Percentiles rank a stretch among this genome's conserved stretches.
phyloP scores from a whole-genome alignment of 164 flowering plant genomes.

The Dillenia suffruticosa region DNA sequence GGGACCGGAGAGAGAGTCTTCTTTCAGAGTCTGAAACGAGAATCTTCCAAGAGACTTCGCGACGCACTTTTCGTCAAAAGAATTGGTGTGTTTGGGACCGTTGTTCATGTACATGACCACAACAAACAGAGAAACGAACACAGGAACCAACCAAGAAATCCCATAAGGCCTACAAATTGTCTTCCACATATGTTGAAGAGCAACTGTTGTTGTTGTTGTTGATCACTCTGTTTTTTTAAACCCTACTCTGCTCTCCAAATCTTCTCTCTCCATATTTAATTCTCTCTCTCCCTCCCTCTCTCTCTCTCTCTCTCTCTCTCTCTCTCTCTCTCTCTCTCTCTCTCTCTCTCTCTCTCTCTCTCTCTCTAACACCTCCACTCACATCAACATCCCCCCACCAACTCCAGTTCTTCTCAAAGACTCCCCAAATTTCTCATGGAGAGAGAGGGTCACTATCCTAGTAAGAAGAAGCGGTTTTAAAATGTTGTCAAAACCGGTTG shows the following conservation, averaged over 20 bases:
- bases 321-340: too few species aligned
- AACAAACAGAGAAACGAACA: slow-evolving; percentile 63
- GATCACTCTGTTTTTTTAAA: slow-evolving; percentile 22
- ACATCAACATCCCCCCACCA: too few species aligned
- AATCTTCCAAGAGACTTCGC: slow-evolving; percentile 66
- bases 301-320: too few species aligned
- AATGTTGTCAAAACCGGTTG: too few species aligned
- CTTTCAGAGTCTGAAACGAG: slow-evolving; percentile 67
- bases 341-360: too few species aligned
- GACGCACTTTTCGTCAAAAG: slow-evolving; percentile 37
- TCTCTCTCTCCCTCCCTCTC: slow-evolving; percentile 1
- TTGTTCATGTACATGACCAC: slow-evolving; percentile 63
- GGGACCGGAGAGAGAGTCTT: slow-evolving; percentile 85
- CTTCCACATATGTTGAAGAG: slow-evolving; percentile 18
- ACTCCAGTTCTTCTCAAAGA: too few species aligned
- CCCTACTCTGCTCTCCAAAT: slow-evolving; percentile 42
- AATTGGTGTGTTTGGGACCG: slow-evolving; percentile 44
- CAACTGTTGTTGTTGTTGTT: slow-evolving; percentile 7
- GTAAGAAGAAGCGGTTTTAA: too few species aligned
- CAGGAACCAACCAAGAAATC: slow-evolving; percentile 76
- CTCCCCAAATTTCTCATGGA: too few species aligned
- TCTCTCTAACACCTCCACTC: too few species aligned
- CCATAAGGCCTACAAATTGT: slow-evolving; percentile 49
- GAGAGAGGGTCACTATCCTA: too few species aligned
- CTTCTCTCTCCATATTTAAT: slow-evolving; percentile 23